These are phyloP conservation scores for Boletus speciosus DNA, from an alignment of 768 basidiomycete genomes.

Conservation along the genomic window DNA sequence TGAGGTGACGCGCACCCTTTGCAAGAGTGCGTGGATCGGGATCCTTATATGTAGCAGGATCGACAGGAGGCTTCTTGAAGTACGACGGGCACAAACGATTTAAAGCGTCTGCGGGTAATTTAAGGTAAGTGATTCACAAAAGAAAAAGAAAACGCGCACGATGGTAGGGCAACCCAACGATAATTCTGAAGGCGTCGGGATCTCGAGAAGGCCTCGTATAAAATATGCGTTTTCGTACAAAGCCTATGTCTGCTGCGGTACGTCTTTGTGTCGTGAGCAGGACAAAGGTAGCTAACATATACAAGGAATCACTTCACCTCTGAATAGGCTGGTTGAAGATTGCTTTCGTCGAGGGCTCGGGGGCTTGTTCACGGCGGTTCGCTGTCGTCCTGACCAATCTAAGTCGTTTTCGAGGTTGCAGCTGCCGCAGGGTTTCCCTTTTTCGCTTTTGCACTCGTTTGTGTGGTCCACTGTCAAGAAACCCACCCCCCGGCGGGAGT, in stretches of 20 bases:
- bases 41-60: conserved; percentile 35
- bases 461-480: conserved; percentile 7
- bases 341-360: conserved; percentile 5
- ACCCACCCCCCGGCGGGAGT: conserved; percentile 17
- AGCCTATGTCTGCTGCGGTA: conserved; percentile 48
- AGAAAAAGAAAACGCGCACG: conserved; percentile 43
- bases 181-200: conserved; percentile 46
- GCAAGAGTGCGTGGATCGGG: conserved; percentile 46
- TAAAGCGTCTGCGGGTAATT: conserved; percentile 51
- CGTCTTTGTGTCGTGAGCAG: conserved; percentile 28
- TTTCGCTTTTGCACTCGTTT: conserved; percentile 21
- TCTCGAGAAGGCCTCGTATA: conserved; percentile 59
- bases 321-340: conserved; percentile 14
- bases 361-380: not conserved
- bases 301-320: conserved; percentile 10
- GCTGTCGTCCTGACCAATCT: conserved; percentile 9
- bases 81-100: conserved; percentile 53
- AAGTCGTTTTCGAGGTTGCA: conserved; percentile 28
- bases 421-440: conserved; percentile 12
- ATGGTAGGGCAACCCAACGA: conserved; percentile 63
- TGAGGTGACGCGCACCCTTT: conserved; percentile 55
- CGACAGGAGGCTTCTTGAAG: conserved; percentile 26
- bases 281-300: not conserved
- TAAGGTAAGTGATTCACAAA: not conserved
- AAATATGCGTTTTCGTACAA: conserved; percentile 59